Conservation (phyloP, 2,329 filamentous ascomycete species). For the Huntiella savannae region DNA sequence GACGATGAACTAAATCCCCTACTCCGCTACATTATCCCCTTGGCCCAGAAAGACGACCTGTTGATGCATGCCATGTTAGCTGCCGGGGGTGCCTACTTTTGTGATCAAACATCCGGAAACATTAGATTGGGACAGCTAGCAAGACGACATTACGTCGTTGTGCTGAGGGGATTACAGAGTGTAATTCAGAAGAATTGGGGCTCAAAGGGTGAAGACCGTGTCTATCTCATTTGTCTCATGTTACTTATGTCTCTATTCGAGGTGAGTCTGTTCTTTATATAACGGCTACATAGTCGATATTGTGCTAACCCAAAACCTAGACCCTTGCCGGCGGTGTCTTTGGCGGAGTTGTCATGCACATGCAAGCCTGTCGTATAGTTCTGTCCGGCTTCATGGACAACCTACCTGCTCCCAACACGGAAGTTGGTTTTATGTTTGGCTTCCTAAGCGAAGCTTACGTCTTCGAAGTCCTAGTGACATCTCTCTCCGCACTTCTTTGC, state of each 20-base stretch:
- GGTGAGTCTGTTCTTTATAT: slow-evolving; percentile 4
- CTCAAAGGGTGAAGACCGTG: slow-evolving; percentile 1
- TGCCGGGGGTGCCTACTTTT: slow-evolving; percentile 9
- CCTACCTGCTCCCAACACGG: neutral
- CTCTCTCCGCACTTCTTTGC: slow-evolving; percentile 4
- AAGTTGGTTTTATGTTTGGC: slow-evolving; percentile 8
- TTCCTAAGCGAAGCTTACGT: slow-evolving; percentile 10
- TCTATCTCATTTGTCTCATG: slow-evolving; percentile 8
- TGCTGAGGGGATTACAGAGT: slow-evolving; percentile 2
- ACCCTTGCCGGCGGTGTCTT: slow-evolving; percentile 6
- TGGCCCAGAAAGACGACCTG: slow-evolving; percentile 7
- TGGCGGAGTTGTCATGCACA: slow-evolving; percentile 8
- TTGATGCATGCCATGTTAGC: slow-evolving; percentile 10
- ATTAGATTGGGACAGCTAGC: slow-evolving; percentile 4
- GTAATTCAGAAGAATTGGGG: slow-evolving; percentile 4
- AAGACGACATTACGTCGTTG: slow-evolving; percentile 5
- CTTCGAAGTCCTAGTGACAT: slow-evolving; percentile 4
- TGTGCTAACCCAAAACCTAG: neutral
- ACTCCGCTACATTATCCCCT: slow-evolving; percentile 1
- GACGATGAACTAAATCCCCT: slow-evolving; percentile 6
- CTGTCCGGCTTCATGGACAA: slow-evolving; percentile 1
- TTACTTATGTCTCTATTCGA: slow-evolving; percentile 9
- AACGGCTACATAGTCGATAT: neutral
- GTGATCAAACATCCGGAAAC: slow-evolving; percentile 5
- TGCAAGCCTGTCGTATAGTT: slow-evolving; percentile 7